Base-by-base conservation (phyloP, 2,329 filamentous ascomycete species). In the Allantophomopsis cytisporea region DNA sequence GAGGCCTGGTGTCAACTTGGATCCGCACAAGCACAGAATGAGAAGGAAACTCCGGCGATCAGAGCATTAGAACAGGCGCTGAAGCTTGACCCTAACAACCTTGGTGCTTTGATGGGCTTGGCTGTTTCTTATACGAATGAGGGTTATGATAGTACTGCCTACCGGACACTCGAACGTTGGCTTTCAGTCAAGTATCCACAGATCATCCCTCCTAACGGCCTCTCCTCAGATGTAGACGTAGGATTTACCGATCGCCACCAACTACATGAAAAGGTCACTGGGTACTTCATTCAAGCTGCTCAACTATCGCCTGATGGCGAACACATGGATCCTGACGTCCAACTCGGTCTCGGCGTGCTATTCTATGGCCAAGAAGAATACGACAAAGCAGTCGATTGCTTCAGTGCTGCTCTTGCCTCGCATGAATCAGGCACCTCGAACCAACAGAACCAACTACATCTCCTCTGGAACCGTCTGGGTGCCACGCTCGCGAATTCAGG, bases 341-440 rank as follows among this genome's bases (percentile, higher is more conserved):
- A 98, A 62, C 91, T 98, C 42, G 91, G 91, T 1, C 71, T 98
- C 1, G 93, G 93, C 30, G 91, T 98, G 4, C 73, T 98, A 13
- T 96, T 98, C 66, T 98, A 98, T 62, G 91, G 89, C 38, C 87
- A 85, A 21, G 91, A 98, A 61, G 89, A 96, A 56, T 96, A 95
- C 65, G 85, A 91, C 57, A 98, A 98, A 65, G 91, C 91, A 1
- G 89, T 98, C 31, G 91, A 98, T 66, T 98, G 93, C 68, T 98
- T 98, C 73, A 83, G 82, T 41, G 80, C 89, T 1, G 89, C 93
- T 1, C 75, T 98, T 17, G 83, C 85, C 43, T 85, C 78, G 17
- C 86, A 84, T 1, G 87, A 94, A 60, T 73, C 79, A 30, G 91
- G 91, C 42, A 76, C 76, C 7, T 82, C 79, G 43, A 96, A 95